phyloP scores from a whole-genome alignment of 345 rosid species.

The Pugionium cornutum region DNA sequence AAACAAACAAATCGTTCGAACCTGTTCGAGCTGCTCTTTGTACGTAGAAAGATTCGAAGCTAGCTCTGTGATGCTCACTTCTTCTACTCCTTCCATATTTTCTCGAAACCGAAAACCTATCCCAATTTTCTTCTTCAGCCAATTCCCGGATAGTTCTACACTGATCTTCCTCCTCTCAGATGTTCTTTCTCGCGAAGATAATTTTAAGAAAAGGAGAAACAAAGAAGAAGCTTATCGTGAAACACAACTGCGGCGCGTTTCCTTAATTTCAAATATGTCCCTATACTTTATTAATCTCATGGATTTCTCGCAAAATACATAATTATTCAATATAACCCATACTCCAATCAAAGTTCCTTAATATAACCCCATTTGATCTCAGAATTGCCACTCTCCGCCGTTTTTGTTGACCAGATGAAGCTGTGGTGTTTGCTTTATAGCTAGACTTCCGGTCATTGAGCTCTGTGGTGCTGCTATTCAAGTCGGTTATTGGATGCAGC shows the following conservation, averaged over 20 bases:
- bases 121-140: not conserved
- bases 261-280: not conserved
- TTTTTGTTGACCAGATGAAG: slow-evolving; percentile 83
- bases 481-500: slow-evolving; percentile 97
- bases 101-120: slow-evolving; percentile 9
- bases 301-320: not conserved
- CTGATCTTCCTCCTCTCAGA: slow-evolving; percentile 32
- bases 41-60: slow-evolving; percentile 92
- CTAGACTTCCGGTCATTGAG: slow-evolving; percentile 87
- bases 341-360: too few relatives aligned
- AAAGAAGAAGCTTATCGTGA: too few relatives aligned
- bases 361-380: slow-evolving; percentile 48
- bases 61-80: slow-evolving; percentile 68
- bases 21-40: slow-evolving; percentile 80
- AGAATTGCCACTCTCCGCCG: slow-evolving; percentile 66
- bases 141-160: slow-evolving; percentile 15
- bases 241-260: not conserved
- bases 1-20: slow-evolving; percentile 6
- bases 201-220: not conserved
- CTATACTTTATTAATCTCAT: not conserved
- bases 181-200: slow-evolving; percentile 29
- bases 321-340: not conserved
- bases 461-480: slow-evolving; percentile 90
- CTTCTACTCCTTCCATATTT: slow-evolving; percentile 54
- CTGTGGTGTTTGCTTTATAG: slow-evolving; percentile 78